Evolutionary conservation across 331 rosid genomes (phyloP), one percentile per base, ranked within the genome.

Genomic region (Malus hybrid): DNA sequence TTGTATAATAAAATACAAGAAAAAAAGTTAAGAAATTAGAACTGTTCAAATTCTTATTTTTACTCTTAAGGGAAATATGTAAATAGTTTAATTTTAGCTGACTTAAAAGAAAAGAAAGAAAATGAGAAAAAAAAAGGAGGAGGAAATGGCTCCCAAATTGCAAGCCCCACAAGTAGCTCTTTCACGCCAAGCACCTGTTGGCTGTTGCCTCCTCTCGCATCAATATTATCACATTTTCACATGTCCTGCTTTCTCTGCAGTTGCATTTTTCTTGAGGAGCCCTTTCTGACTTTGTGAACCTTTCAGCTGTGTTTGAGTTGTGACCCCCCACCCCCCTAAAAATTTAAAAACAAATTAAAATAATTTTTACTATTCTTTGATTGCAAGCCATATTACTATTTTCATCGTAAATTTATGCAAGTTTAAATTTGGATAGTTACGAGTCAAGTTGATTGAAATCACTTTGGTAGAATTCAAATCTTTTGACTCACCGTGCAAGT

Each of bases 151-250:
- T 80, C 78, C 81, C 82, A 78, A 80, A 9, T 73, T 76, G 39
- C 68, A 82, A 52, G 79, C 76, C 81, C 82, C 84, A 75, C 78
- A 22, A 32, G 15, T 18, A 0, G 8, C 46, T 32, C 69, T 58
- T 65, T 83, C 93, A 86, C 88, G 88, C 90, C 86, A 87, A 78
- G 87, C 86, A 82, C 87, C 81, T 16, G 44, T 56, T 66, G 74
- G 29, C 63, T 57, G 63, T 57, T 56, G 28, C 30, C 63, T 57
- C 30, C 60, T 19, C 52, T n/a, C 52, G 18, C 39, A 66, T 77
- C 63, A 24, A 65, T 50, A 44, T 52, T 22, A 61, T 73, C 73
- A 69, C 82, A 78, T 85, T 78, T 44, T 84, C 46, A 39, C 46
- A 39, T 39, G 46, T 39, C 86, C 69, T 76, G 78, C 78, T 19